A percentile compares a stretch with the other conserved stretches of the same genome.
phyloP scores from a whole-genome alignment of 73 alveolate species.

The Paramecium pentaurelia region DNA sequence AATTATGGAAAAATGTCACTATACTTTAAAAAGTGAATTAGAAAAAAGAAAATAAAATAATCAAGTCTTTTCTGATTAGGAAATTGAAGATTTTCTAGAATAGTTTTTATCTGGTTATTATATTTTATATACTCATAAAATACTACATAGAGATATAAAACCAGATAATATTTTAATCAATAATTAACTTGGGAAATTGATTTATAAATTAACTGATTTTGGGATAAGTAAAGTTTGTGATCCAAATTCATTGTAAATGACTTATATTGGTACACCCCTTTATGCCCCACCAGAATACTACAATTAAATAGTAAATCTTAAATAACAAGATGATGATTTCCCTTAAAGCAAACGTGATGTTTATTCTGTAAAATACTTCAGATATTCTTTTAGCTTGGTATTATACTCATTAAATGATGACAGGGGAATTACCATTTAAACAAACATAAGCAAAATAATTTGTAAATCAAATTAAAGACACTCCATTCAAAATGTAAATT shows the following conservation, averaged over 20 bases:
- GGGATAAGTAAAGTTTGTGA: background rate
- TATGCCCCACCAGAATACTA: background rate
- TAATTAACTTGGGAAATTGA: background rate
- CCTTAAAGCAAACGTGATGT: background rate
- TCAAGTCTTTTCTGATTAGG: background rate
- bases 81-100: background rate
- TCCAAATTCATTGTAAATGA: background rate
- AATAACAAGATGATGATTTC: background rate
- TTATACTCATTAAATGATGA: background rate
- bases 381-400: background rate
- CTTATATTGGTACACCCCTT: background rate
- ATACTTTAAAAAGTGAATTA: background rate
- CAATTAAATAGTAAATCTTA: too few species aligned
- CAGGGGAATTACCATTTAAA: background rate
- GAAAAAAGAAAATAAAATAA: background rate
- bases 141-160: slow-evolving; percentile 51
- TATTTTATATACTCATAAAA: background rate
- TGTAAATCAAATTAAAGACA: background rate
- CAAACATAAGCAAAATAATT: background rate
- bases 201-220: background rate
- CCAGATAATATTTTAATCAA: slow-evolving; percentile 30
- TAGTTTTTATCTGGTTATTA: slow-evolving; percentile 5
- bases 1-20: background rate
- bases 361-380: background rate
- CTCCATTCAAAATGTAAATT: background rate